Evolutionary conservation across 352 stramenopile species (phyloP).

Genomic region (Phytophthora ohioensis): DNA sequence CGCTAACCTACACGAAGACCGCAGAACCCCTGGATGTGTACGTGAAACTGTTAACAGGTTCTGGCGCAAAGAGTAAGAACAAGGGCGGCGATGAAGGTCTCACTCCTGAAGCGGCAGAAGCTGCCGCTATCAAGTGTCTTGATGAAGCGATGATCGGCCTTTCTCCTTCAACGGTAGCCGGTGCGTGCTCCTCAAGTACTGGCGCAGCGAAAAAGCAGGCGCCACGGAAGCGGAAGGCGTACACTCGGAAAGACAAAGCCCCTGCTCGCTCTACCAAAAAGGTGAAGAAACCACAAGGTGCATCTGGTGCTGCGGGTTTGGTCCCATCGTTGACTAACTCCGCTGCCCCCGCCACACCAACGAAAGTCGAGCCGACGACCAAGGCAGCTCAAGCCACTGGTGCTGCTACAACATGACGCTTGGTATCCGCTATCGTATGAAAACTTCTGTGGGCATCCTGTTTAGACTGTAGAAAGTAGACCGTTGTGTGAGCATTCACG

Average conservation of each 20-base stretch:
- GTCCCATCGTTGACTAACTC: conserved; percentile 20
- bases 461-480: conserved; percentile 42
- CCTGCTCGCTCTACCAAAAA: conserved; percentile 52
- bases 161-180: conserved; percentile 31
- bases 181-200: conserved; percentile 15
- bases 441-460: conserved; percentile 15
- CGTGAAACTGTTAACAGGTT: conserved; percentile 38
- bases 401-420: conserved; percentile 29
- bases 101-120: conserved; percentile 42
- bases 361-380: conserved; percentile 1
- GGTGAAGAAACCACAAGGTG: conserved; percentile 42
- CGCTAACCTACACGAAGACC: conserved; percentile 65
- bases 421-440: conserved; percentile 1
- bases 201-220: conserved; percentile 42
- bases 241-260: conserved; percentile 70
- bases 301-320: neutral
- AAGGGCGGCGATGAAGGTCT: conserved; percentile 25
- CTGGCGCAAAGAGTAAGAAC: conserved; percentile 18
- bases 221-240: conserved; percentile 74
- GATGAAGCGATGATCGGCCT: conserved; percentile 52
- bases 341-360: neutral
- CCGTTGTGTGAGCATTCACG: conserved; percentile 8
- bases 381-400: conserved; percentile 3
- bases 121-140: conserved; percentile 42
- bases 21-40: conserved; percentile 51